Evolutionary conservation across 192 early-diverging fungal genomes (phyloP).

Genomic region (Chytriomyces sp.): DNA sequence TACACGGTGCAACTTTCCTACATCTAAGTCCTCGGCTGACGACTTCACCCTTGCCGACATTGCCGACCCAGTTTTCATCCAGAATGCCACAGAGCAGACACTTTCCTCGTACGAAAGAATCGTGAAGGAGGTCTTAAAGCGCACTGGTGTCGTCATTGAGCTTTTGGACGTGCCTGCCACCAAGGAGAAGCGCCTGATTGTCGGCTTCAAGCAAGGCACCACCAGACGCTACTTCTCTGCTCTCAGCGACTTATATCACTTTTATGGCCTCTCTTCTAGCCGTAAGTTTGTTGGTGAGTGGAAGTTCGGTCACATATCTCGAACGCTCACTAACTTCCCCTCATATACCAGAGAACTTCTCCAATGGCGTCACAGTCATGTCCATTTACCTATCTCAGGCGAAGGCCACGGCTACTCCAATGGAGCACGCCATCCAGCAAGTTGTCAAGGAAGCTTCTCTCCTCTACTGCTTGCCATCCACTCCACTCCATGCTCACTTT

Average conservation of each 20-base stretch:
- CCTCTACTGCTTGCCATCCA: slow-evolving; percentile 94
- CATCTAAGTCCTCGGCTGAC: slow-evolving; percentile 67
- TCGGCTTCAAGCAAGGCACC: slow-evolving; percentile 83
- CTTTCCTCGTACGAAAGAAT: slow-evolving; percentile 82
- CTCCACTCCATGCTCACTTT: slow-evolving; percentile 91
- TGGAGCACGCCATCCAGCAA: slow-evolving; percentile 87
- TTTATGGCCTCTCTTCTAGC: slow-evolving; percentile 91
- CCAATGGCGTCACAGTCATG: slow-evolving; percentile 94
- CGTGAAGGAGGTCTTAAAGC: slow-evolving; percentile 78
- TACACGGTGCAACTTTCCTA: slow-evolving; percentile 85
- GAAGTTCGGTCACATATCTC: not conserved
- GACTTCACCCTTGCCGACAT: slow-evolving; percentile 73
- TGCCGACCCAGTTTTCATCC: slow-evolving; percentile 89
- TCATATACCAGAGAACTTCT: slow-evolving; percentile 79
- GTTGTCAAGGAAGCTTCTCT: slow-evolving; percentile 96
- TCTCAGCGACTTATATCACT: slow-evolving; percentile 97
- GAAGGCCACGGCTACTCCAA: slow-evolving; percentile 73
- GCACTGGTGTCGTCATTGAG: slow-evolving; percentile 92
- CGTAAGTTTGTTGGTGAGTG: slow-evolving; percentile 81
- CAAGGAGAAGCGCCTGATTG: slow-evolving; percentile 86
- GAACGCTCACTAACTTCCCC: not conserved
- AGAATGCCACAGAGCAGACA: slow-evolving; percentile 90
- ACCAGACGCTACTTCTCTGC: slow-evolving; percentile 92
- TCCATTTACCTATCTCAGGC: slow-evolving; percentile 86
- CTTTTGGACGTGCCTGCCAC: slow-evolving; percentile 82